Conservation (phyloP, 2,329 filamentous ascomycete species). For the Aciculosporium take region DNA sequence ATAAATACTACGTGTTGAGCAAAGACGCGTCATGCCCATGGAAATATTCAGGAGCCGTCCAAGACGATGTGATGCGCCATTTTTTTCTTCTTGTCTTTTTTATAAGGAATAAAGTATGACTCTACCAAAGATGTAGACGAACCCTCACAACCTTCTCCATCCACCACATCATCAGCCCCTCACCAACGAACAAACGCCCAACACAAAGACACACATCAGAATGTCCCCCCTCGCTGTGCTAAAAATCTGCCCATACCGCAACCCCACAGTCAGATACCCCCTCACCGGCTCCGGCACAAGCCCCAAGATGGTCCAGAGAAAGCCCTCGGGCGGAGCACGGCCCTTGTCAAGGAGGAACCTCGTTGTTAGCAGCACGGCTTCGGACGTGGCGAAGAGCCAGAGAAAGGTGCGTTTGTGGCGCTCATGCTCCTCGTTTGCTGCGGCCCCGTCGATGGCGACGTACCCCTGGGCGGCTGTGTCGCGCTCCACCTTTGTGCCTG, state of each 20-base stretch:
- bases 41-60: too few species aligned
- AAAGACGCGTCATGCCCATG: too few species aligned
- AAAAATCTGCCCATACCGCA: constrained; percentile 58
- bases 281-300: constrained; percentile 52
- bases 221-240: constrained; percentile 58
- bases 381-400: constrained; percentile 66
- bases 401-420: constrained; percentile 40
- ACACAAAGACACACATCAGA: constrained; percentile 62
- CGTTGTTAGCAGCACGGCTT: constrained; percentile 56
- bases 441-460: too few species aligned
- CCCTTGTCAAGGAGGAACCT: constrained; percentile 57
- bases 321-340: constrained; percentile 40
- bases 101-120: too few species aligned
- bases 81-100: too few species aligned
- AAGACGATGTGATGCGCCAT: too few species aligned
- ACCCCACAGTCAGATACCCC: constrained; percentile 44
- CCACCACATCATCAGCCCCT: constrained; percentile 6
- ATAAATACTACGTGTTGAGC: too few species aligned
- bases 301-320: constrained; percentile 47
- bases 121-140: too few species aligned
- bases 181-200: constrained; percentile 43
- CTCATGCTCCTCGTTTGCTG: constrained; percentile 16
- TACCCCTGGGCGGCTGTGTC: constrained; percentile 23
- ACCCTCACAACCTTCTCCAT: neutral
- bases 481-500: constrained; percentile 48